Evolutionary conservation across 139 green algal genomes (phyloP), one percentile per base, ranked within the genome.

Genomic region (Edaphochlamys debaryana): DNA sequence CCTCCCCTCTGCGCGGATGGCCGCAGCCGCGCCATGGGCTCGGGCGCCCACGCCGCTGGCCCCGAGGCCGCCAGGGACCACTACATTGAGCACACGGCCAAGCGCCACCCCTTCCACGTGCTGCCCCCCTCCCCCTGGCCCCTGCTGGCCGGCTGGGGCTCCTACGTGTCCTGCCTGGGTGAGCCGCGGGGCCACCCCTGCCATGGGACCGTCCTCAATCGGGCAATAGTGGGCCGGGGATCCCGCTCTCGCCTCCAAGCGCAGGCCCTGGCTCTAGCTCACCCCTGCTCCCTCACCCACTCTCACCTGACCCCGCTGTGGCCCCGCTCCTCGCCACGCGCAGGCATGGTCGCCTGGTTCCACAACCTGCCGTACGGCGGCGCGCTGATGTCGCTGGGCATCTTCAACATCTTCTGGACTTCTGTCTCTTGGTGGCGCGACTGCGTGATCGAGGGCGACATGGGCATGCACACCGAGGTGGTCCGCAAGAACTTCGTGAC

Each of bases 401-500:
- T 89, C 50, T 67, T 9, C 40, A 85, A 76, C 42, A 78, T 37
- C 0, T 50, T 71, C 34, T 62, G 58, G 41, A 87, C 84, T 6
- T 83, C 83, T 52, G 75, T 67, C 30, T 79, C 87, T 34, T 91
- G 87, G 87, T 91, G 87, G 87, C 83, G 87, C 67, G 87, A 91
- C 63, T 88, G 82, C 74, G 78, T 80, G 79, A 91, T 91, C 54
- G 87, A 91, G 87, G 74, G 66, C 32, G 87, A 91, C 74, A 84
- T 87, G 83, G 87, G 87, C 79, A 91, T 91, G 87, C 87, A 91
- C 87, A 87, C 83, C 5, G 87, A 91, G 83, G 67, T 89, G 70
- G 75, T 87, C 5, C 87, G 87, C 78, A 79, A 78, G 36, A 91
- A 91, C 83, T 42, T 91, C 30, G 75, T 91, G 22, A 82, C 40